Base-by-base conservation (phyloP, 2,329 filamentous ascomycete species). In the Pseudocercospora pini-densiflorae region DNA sequence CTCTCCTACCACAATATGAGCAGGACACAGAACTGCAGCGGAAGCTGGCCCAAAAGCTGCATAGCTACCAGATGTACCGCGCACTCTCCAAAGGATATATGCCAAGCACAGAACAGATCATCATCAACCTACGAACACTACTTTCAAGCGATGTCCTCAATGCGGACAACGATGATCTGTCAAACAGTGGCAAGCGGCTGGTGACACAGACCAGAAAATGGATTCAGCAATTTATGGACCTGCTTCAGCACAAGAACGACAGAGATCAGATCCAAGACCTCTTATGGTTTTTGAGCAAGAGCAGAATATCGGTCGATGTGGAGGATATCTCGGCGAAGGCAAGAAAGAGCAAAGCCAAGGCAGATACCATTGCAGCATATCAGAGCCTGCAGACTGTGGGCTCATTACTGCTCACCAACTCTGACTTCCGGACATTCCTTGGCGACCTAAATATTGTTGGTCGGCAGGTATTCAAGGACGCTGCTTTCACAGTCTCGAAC, bases 201-300 rank as follows among this genome's bases (percentile, higher is more conserved):
- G 83, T 92, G 61, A 89, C 90, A 67, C 90, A 90, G 75, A 84
- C 85, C 58, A 92, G 90, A 76, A 84, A 90, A 71, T 94, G 89
- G 87, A 82, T 97, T 7, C 86, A 88, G 64, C 86, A 94, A 65
- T 89, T 97, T 77, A 94, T 96, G 73, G 88, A 92, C n/a, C 80
- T 97, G 5, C 77, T 97, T 54, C 84, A 88, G 63, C 85, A 93
- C 79, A 98, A 97, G 82, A 97, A 97, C 78, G 82, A 84, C 68
- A 80, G 87, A 16, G 93, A 98, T 78, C 91, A 97, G 77, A 87
- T 98, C 19, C 94, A 98, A 78, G 92, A 97, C 74, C 92, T 97
- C 70, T 84, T 97, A 45, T 97, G 93, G 93, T 93, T 90, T 73
- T 79, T 97, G 55, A 83, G 88, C 69, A 90, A 92, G 76, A 89